A percentile compares a stretch with the other conserved stretches of the same genome.
These are phyloP conservation scores for Arxiozyma bovina DNA, from an alignment of 1,139 yeast genomes.

Conservation along the genomic window DNA sequence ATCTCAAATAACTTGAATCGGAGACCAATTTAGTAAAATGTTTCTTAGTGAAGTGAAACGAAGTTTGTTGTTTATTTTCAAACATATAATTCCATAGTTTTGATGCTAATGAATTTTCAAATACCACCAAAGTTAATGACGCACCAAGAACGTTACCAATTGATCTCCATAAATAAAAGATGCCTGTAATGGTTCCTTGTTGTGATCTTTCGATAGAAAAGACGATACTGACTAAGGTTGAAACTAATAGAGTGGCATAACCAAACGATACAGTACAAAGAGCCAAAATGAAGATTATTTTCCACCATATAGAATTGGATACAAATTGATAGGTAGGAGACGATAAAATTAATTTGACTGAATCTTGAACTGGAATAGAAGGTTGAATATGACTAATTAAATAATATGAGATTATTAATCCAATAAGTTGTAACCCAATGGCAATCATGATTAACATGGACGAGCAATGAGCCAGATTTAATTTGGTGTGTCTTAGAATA, in stretches of 20 bases:
- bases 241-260: slow-evolving; percentile 25
- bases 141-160: slow-evolving; percentile 43
- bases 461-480: slow-evolving; percentile 25
- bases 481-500: slow-evolving; percentile 29
- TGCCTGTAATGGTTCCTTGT: slow-evolving; percentile 33
- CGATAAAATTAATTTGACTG: not conserved
- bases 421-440: slow-evolving; percentile 18
- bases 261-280: slow-evolving; percentile 22
- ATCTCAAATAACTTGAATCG: slow-evolving; percentile 33
- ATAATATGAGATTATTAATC: slow-evolving; percentile 16
- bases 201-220: slow-evolving; percentile 28
- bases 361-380: slow-evolving; percentile 5
- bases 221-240: slow-evolving; percentile 30
- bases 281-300: slow-evolving; percentile 18
- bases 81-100: slow-evolving; percentile 32
- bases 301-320: slow-evolving; percentile 20
- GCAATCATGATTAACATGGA: slow-evolving; percentile 20
- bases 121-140: slow-evolving; percentile 36
- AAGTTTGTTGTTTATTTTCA: slow-evolving; percentile 6
- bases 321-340: slow-evolving; percentile 5
- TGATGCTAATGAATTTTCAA: slow-evolving; percentile 28
- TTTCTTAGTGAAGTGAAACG: slow-evolving; percentile 15
- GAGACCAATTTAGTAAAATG: slow-evolving; percentile 26
- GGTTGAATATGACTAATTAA: slow-evolving; percentile 20
- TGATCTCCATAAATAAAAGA: slow-evolving; percentile 40